These are phyloP conservation scores for Mycena sp. DNA, from an alignment of 1,284 basidiomycete genomes.

Conservation along the genomic window DNA sequence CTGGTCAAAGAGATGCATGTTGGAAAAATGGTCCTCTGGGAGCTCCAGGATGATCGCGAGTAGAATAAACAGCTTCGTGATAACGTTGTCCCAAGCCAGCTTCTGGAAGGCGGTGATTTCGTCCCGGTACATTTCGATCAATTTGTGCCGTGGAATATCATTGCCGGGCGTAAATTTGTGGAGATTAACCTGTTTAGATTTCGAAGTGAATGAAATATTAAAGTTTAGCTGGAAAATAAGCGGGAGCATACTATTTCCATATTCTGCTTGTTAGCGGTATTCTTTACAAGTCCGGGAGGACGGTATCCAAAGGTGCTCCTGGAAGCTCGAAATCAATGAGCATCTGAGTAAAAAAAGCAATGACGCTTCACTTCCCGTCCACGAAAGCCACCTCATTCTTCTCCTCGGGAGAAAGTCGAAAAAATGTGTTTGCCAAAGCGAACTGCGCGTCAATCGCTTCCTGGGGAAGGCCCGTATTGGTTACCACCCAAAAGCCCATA, in stretches of 20 bases:
- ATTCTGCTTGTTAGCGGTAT: constrained; percentile 38
- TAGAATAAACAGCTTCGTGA: constrained; percentile 35
- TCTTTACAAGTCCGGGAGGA: constrained; percentile 34
- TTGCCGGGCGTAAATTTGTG: constrained; percentile 36
- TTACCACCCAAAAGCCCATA: constrained; percentile 41
- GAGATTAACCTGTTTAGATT: constrained; percentile 34
- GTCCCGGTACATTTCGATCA: constrained; percentile 30
- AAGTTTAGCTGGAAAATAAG: neutral
- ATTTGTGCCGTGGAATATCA: constrained; percentile 32
- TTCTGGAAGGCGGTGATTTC: constrained; percentile 37
- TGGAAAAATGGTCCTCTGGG: constrained; percentile 39
- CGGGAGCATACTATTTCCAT: constrained; percentile 33
- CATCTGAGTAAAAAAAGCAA: neutral
- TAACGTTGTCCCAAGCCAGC: constrained; percentile 34
- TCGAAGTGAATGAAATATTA: neutral
- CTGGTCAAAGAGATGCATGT: constrained; percentile 36
- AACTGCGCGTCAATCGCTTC: constrained; percentile 36
- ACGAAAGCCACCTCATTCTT: constrained; percentile 37
- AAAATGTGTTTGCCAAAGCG: constrained; percentile 40
- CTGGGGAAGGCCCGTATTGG: constrained; percentile 35
- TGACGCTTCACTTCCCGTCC: constrained; percentile 35
- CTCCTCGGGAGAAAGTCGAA: constrained; percentile 36
- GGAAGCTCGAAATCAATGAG: neutral
- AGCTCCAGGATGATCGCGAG: constrained; percentile 41
- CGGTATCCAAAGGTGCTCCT: constrained; percentile 39